Base-by-base conservation (phyloP, 2,329 filamentous ascomycete species). In the Stachybotrys elegans region DNA sequence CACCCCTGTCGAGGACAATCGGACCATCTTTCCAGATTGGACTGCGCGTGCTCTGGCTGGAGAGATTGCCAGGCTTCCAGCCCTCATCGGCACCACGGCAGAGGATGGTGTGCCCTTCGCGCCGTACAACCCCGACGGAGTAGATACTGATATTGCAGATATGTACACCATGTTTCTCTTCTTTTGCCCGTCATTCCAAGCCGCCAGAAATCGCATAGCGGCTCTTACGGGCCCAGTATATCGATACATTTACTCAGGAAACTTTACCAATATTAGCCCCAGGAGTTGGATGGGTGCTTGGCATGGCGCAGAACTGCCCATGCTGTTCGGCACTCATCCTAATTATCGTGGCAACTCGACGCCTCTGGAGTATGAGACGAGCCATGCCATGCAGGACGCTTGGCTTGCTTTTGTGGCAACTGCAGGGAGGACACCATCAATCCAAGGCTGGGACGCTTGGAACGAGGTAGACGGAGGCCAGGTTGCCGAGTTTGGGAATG, bases 231-330 rank as follows among this genome's bases (percentile, higher is more conserved):
- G 38, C 16, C 38, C 38, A 13, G 38, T 40, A 4, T 40, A 40
- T 23, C 38, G 38, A 6, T 40, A 25, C 17, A 13, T 40, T n/a
- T 40, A 40, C 17, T 5, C 36, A 13, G 38, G 38, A 13, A 40
- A 40, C 23, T 40, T 40, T 17, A 40, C 38, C 12, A 40, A 40
- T 23, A 17, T 40, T 16, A 40, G 38, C 38, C 38, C 38, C 6
- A 22, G 23, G 22, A n/a, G 21, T 4, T 40, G 38, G 38, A 40
- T 40, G 38, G 38, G 38, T 9, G 38, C 38, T 8, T 40, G 38
- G 38, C 38, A 40, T 16, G 38, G 38, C 22, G 22, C 38, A 22
- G 38, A 40, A 16, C 38, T 40, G 14, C 38, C 38, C 5, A 6
- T 40, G n/a, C 13, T 40, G 16, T 40, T 40, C 38, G 38, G 38